phyloP scores from a whole-genome alignment of 2,329 filamentous ascomycete genomes.

The Colletotrichum musae region DNA sequence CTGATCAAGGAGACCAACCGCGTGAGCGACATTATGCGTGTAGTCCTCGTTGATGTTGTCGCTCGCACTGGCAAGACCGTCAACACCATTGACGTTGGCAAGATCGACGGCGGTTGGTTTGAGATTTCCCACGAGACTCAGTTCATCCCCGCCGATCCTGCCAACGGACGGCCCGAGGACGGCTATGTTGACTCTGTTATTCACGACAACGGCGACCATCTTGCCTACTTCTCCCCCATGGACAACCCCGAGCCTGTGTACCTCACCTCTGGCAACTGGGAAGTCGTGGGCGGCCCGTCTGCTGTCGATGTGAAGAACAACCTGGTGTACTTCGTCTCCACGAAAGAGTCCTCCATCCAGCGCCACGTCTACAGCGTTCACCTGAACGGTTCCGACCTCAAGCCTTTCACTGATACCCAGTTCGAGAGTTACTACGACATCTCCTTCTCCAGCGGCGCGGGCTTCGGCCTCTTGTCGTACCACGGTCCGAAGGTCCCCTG shows the following conservation, averaged over 20 bases:
- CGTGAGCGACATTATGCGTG: conserved; percentile 90
- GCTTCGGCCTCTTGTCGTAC: conserved; percentile 89
- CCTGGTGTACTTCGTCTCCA: conserved; percentile 90
- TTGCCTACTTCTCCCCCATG: conserved; percentile 93
- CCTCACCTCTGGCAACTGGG: conserved; percentile 91
- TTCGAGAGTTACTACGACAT: conserved; percentile 84
- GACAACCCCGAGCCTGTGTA: conserved; percentile 86
- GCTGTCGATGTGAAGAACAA: conserved; percentile 88
- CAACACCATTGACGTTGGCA: conserved; percentile 82
- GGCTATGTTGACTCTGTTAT: conserved; percentile 96
- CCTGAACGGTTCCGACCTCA: conserved; percentile 82
- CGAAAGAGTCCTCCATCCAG: conserved; percentile 89
- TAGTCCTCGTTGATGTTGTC: conserved; percentile 86
- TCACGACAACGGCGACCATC: conserved; percentile 87
- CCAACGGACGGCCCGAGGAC: conserved; percentile 82
- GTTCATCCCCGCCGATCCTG: conserved; percentile 87
- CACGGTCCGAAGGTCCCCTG: conserved; percentile 88
- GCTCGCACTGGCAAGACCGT: conserved; percentile 83
- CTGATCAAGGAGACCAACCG: conserved; percentile 94
- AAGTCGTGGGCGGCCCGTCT: conserved; percentile 88
- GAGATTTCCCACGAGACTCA: conserved; percentile 90
- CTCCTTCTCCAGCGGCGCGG: conserved; percentile 86
- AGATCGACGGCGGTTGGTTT: conserved; percentile 97
- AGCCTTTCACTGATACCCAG: conserved; percentile 80
- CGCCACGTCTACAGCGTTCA: conserved; percentile 93